A percentile compares a stretch with the other conserved stretches of the same genome.
Evolutionary conservation across 495 filamentous ascomycete species (phyloP).

Genomic region (Talaromyces liani): DNA sequence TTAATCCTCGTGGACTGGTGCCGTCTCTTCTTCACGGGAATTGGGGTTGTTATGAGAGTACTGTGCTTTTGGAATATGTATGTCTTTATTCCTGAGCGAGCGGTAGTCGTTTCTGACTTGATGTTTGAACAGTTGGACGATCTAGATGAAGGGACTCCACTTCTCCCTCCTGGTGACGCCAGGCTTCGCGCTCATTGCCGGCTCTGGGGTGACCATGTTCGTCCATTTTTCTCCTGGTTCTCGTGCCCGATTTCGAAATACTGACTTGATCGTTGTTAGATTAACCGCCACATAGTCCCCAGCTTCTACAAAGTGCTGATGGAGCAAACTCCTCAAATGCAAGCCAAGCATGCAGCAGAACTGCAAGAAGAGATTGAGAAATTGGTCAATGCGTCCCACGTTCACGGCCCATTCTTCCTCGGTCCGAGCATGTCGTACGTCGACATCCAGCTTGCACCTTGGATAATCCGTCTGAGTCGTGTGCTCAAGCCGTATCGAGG

Average conservation of each 20-base stretch:
- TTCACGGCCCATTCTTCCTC: constrained; percentile 74
- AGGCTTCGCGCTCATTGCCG: constrained; percentile 70
- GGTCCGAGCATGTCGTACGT: constrained; percentile 67
- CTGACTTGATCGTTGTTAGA: constrained; percentile 33
- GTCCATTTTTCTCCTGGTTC: constrained; percentile 13
- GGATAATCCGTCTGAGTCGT: constrained; percentile 66
- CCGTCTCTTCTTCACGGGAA: constrained; percentile 77
- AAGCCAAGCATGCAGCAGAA: constrained; percentile 53
- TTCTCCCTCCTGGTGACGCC: constrained; percentile 60
- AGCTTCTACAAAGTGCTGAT: constrained; percentile 73
- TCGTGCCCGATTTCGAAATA: not conserved
- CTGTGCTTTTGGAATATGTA: constrained; percentile 85
- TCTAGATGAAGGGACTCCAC: constrained; percentile 46
- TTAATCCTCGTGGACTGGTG: constrained; percentile 84
- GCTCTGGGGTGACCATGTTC: constrained; percentile 82
- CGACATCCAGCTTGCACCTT: constrained; percentile 84
- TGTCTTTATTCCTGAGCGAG: not conserved
- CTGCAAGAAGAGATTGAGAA: constrained; percentile 63
- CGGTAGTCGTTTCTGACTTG: not conserved
- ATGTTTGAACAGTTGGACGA: constrained; percentile 62
- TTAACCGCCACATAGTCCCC: constrained; percentile 78
- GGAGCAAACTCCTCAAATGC: constrained; percentile 58
- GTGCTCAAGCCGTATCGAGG: constrained; percentile 75
- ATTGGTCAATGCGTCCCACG: constrained; percentile 64
- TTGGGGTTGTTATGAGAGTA: constrained; percentile 84